A percentile compares a stretch with the other conserved stretches of the same genome.
Evolutionary conservation across 1,284 basidiomycete species (phyloP).

Genomic region (Trametes polyzona): DNA sequence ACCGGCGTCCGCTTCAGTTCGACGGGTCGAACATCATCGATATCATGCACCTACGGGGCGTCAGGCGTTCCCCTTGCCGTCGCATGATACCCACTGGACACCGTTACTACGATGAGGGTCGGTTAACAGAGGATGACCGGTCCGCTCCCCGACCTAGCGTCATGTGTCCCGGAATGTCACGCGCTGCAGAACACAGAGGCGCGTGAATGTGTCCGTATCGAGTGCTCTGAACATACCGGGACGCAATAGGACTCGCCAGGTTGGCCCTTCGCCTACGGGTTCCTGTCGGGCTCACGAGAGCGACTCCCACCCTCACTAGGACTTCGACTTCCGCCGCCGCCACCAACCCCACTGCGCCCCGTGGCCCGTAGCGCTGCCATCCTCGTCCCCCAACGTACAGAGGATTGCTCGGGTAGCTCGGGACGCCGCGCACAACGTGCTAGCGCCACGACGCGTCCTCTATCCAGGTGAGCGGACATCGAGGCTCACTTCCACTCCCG

Average conservation of each 20-base stretch:
- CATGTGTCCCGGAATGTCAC: conserved; percentile 2
- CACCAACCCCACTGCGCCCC: conserved; percentile 9
- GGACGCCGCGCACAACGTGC: neutral
- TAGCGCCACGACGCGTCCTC: neutral
- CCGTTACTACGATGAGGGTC: too few relatives aligned
- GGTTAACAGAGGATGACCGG: conserved; percentile 3
- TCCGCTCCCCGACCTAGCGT: conserved; percentile 9
- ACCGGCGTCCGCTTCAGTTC: neutral
- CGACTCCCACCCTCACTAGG: conserved; percentile 6
- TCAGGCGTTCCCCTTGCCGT: too few relatives aligned
- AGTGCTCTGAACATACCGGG: neutral
- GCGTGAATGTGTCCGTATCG: neutral
- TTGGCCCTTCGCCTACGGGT: neutral
- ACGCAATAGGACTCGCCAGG: neutral
- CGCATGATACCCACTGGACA: too few relatives aligned
- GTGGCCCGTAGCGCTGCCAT: neutral
- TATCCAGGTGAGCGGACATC: neutral
- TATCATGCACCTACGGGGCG: too few relatives aligned
- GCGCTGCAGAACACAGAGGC: neutral
- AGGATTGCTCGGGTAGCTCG: neutral
- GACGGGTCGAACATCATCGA: neutral
- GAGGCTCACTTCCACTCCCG: neutral
- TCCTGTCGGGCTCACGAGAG: neutral
- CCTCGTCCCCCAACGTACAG: neutral
- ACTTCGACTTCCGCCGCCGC: conserved; percentile 2